Evolutionary conservation across 306 rosid genomes (phyloP), one percentile per base, ranked within the genome.

Genomic region (Alnus glutinosa): DNA sequence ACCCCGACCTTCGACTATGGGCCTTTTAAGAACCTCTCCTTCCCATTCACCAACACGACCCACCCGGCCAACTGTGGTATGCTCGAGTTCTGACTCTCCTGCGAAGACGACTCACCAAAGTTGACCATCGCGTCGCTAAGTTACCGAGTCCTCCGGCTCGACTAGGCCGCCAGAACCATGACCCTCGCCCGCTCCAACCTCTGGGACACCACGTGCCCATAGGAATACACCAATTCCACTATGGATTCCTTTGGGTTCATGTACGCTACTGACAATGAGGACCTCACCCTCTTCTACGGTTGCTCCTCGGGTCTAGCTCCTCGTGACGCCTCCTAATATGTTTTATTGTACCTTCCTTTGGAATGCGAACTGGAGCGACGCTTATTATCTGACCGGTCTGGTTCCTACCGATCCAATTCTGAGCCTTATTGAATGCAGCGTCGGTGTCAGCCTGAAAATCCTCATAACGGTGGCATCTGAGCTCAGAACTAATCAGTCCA

Each of bases 11-110:
- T 92, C 87, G 77, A 59, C 88, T 92, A 94, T 19, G 92, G 91
- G 4, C 70, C 71, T 34, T 42, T 92, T n/a, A 76, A 48, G 37
- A 79, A 82, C 75, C 77, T 89, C 37, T 66, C 90, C 52, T 84
- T 87, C 83, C 92, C 91, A 52, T 91, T 89, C 88, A 73, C 89
- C 78, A 87, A 88, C 70, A 88, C 85, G 5, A 73, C 89, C 80
- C 88, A 88, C 72, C 89, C 86, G 7, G 77, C 66, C 81, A 44
- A 73, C 85, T 92, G 97, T 46, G 94, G 94, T 59, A 83, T 81
- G 2, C 88, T 85, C 2, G 83, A 83, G 72, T 88, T 89, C 72
- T 87, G 19, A 0, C 14, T 88, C 47, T 76, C 55, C 82, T 92
- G 94, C 83, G 3, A 10, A 16, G 2, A 76, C 73, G 46, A 47